Conservation (phyloP, 202 grass and related monocot species). For the Elaeis oleifera region DNA sequence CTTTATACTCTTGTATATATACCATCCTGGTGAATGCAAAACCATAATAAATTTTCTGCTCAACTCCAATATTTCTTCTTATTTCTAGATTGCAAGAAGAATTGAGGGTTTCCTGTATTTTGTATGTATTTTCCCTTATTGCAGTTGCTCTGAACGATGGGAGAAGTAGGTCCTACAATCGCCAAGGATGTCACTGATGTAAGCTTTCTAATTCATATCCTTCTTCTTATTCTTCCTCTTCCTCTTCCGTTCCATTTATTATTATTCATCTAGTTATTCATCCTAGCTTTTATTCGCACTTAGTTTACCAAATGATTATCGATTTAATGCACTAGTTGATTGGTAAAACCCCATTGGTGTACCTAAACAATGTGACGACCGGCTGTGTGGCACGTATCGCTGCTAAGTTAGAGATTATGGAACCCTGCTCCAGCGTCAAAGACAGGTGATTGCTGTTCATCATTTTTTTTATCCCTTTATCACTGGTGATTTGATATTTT, state of each 20-base stretch:
- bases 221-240: background rate
- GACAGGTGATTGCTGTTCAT: background rate
- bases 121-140: too few species aligned
- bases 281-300: background rate
- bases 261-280: background rate
- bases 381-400: background rate
- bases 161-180: constrained; percentile 6
- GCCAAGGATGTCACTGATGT: constrained; percentile 76
- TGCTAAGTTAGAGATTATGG: constrained; percentile 7
- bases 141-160: too few species aligned
- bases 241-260: background rate
- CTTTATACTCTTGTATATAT: too few species aligned
- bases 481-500: background rate
- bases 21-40: too few species aligned
- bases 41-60: too few species aligned
- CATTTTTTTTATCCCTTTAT: background rate
- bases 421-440: constrained; percentile 7
- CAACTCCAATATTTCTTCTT: too few species aligned
- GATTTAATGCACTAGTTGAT: background rate
- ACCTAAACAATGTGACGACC: constrained; percentile 4
- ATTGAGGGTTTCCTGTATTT: too few species aligned
- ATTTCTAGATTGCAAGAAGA: too few species aligned
- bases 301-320: background rate
- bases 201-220: background rate
- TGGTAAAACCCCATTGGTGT: constrained; percentile 5